Conservation (phyloP, 139 green algal species). For the Choricystis sp. region DNA sequence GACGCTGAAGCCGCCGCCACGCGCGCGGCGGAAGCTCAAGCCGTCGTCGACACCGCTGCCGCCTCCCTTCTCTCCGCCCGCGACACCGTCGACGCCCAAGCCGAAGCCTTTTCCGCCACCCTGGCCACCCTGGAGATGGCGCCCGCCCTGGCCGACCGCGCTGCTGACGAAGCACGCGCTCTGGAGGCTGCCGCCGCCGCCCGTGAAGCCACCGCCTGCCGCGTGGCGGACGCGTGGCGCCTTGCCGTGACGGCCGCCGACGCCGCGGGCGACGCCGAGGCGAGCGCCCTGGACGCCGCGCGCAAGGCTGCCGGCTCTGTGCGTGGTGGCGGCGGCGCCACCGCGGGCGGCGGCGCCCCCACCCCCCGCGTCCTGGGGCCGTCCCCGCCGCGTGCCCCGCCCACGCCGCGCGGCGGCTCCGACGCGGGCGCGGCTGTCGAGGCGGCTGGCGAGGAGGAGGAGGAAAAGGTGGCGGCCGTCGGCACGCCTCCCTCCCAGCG, state of each 20-base stretch:
- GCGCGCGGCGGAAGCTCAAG: background rate
- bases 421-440: background rate
- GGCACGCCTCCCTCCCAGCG: too few relatives aligned
- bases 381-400: too few relatives aligned
- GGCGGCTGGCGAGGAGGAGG: too few relatives aligned
- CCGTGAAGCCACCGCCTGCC: too few relatives aligned
- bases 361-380: too few relatives aligned
- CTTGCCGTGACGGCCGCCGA: background rate
- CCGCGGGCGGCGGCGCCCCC: too few relatives aligned
- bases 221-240: background rate
- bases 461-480: too few relatives aligned
- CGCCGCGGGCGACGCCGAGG: too few relatives aligned
- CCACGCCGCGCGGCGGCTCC: background rate
- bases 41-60: background rate
- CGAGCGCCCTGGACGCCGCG: background rate
- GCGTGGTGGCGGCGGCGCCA: background rate
- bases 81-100: background rate
- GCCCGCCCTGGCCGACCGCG: background rate
- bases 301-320: background rate
- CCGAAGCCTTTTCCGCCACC: background rate
- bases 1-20: background rate
- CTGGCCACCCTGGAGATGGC: background rate
- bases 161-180: background rate
- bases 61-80: background rate
- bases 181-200: background rate